Conservation (phyloP, 352 stramenopile genomes). For the Globisporangium perplexum region DNA sequence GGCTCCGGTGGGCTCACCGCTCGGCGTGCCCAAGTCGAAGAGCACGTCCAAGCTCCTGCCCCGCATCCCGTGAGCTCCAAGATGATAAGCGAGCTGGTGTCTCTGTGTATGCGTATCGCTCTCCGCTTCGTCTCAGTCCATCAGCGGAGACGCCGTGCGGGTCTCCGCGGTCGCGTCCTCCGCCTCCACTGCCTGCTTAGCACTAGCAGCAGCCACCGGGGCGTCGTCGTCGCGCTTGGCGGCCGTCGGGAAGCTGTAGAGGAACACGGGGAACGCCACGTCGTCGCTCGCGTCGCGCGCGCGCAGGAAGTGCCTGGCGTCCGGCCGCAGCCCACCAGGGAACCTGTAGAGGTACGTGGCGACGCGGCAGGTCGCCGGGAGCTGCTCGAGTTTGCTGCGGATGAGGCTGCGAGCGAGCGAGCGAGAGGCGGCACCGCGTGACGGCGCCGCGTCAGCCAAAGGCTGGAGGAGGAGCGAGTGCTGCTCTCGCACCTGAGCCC, state of each 20-base stretch:
- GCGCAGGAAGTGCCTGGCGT: conserved; percentile 42
- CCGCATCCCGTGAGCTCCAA: conserved; percentile 20
- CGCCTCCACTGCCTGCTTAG: not conserved
- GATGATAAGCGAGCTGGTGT: not conserved
- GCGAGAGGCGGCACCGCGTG: no score
- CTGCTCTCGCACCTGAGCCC: conserved; percentile 39
- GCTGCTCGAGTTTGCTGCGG: conserved; percentile 36
- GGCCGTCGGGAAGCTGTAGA: conserved; percentile 52
- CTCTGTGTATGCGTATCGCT: no score
- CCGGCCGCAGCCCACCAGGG: conserved; percentile 23
- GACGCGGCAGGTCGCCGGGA: conserved; percentile 36
- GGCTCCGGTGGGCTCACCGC: not conserved
- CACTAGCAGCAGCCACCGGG: not conserved
- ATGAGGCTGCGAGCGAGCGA: conserved; percentile 32
- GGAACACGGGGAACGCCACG: conserved; percentile 64
- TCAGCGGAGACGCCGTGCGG: not conserved
- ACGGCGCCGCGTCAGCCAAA: no score
- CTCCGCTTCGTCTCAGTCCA: not conserved
- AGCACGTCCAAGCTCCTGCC: conserved; percentile 31
- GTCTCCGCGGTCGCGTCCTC: not conserved
- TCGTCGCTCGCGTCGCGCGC: conserved; percentile 29
- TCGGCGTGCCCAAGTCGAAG: conserved; percentile 22
- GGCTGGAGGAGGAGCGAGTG: no score
- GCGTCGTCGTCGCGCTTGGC: not conserved
- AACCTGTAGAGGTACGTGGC: conserved; percentile 80